Evolutionary conservation across 2,329 filamentous ascomycete genomes (phyloP).

Genomic region (Fusarium chuoi): DNA sequence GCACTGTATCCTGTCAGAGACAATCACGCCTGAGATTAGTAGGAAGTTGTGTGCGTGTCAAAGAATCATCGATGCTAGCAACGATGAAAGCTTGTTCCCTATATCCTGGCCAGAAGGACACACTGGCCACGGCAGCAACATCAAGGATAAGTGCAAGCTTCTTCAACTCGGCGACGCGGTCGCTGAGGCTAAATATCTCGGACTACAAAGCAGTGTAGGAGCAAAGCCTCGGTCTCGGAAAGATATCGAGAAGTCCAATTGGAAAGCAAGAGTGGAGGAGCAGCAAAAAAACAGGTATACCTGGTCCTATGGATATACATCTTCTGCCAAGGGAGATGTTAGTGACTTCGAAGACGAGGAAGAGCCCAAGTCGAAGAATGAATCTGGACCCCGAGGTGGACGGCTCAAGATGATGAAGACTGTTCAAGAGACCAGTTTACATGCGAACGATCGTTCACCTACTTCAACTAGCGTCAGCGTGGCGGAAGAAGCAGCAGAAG

Average conservation of each 20-base stretch:
- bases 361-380: background rate
- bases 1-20: slow-evolving; percentile 25
- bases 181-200: slow-evolving; percentile 30
- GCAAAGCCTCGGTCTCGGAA: slow-evolving; percentile 8
- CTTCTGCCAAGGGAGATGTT: background rate
- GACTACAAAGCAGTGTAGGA: slow-evolving; percentile 27
- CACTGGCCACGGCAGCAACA: background rate
- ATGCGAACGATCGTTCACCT: slow-evolving; percentile 13
- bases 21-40: slow-evolving; percentile 30
- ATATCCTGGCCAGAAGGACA: slow-evolving; percentile 13
- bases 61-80: background rate
- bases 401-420: slow-evolving; percentile 21
- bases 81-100: slow-evolving; percentile 9
- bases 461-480: slow-evolving; percentile 22
- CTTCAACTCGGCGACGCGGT: slow-evolving; percentile 24
- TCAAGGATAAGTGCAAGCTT: slow-evolving; percentile 9
- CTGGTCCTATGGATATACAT: background rate
- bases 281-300: background rate
- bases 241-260: background rate
- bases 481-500: slow-evolving; percentile 27
- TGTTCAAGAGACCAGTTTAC: slow-evolving; percentile 7
- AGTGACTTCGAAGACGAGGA: slow-evolving; percentile 20
- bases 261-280: background rate
- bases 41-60: slow-evolving; percentile 30
- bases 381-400: background rate